Conservation (phyloP, 208 protist genomes). For the Novymonas esmeraldas region DNA sequence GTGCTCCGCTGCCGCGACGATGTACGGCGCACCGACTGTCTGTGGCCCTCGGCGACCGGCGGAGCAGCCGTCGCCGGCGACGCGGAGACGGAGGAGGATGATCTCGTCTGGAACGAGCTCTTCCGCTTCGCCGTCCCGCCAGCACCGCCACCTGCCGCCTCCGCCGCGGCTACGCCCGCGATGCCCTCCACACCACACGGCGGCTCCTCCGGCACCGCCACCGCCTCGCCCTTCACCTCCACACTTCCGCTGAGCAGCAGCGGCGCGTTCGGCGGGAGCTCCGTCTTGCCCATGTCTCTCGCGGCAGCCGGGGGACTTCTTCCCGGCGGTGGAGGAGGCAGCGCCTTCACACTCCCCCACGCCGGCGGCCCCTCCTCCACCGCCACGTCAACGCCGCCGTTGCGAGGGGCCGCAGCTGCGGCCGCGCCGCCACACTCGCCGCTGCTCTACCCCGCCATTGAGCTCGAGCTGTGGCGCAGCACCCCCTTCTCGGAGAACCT, state of each 20-base stretch:
- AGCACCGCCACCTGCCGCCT: not conserved
- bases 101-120: slow-evolving; percentile 53
- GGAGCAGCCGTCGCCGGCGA: not conserved
- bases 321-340: not conserved
- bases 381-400: not conserved
- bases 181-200: too few species aligned
- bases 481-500: slow-evolving; percentile 36
- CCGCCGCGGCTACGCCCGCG: not conserved
- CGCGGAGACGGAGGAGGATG: slow-evolving; percentile 8
- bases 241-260: not conserved
- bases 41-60: slow-evolving; percentile 16
- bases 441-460: slow-evolving; percentile 31
- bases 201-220: too few species aligned
- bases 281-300: slow-evolving; percentile 10
- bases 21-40: slow-evolving; percentile 44
- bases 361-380: not conserved
- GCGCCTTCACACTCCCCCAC: not conserved
- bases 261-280: not conserved
- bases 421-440: not conserved
- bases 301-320: not conserved
- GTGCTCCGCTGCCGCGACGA: slow-evolving; percentile 50
- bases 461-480: slow-evolving; percentile 67
- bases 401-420: not conserved
- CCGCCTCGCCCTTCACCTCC: not conserved
- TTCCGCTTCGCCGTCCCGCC: slow-evolving; percentile 29